Percentiles rank a stretch among this genome's conserved stretches.
Conservation (phyloP, 768 basidiomycete species). For the Exsudoporus frostii region DNA sequence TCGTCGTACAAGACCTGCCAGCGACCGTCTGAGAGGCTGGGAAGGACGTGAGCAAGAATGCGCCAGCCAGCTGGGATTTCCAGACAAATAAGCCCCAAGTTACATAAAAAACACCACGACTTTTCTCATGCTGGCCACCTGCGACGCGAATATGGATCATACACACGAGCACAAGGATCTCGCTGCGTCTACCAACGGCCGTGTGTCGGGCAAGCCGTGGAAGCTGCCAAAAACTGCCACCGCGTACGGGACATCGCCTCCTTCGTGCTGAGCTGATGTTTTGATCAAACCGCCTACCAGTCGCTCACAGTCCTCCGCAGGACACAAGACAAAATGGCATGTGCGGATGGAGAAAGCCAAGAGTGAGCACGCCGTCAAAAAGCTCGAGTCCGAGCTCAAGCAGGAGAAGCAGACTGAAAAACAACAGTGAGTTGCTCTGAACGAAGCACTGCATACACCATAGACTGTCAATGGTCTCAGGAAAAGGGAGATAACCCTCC, state of each 20-base stretch:
- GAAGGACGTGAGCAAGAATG: not conserved
- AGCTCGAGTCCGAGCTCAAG: slow-evolving; percentile 67
- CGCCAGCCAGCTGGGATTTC: slow-evolving; percentile 2
- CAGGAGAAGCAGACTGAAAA: slow-evolving; percentile 73
- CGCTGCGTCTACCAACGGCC: slow-evolving; percentile 59
- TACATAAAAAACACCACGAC: slow-evolving; percentile 23
- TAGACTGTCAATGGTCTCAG: slow-evolving; percentile 39
- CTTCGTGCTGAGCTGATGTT: not conserved
- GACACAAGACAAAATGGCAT: slow-evolving; percentile 68
- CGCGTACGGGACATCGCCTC: slow-evolving; percentile 36
- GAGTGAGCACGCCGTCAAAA: slow-evolving; percentile 66
- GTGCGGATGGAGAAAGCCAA: slow-evolving; percentile 67
- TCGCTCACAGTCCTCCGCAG: slow-evolving; percentile 63
- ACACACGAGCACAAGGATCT: slow-evolving; percentile 32
- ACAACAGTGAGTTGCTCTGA: slow-evolving; percentile 42
- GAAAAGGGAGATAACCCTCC: slow-evolving; percentile 62
- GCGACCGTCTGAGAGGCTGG: slow-evolving; percentile 5
- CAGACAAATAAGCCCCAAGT: slow-evolving; percentile 7
- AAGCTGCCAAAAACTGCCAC: slow-evolving; percentile 49
- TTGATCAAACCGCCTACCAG: slow-evolving; percentile 34
- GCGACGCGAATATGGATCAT: not conserved
- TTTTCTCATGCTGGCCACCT: slow-evolving; percentile 20
- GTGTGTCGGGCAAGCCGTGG: slow-evolving; percentile 72
- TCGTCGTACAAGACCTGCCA: slow-evolving; percentile 18
- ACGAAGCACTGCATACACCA: not conserved